phyloP scores from a whole-genome alignment of 495 filamentous ascomycete genomes.

The Lichenothelia convexa region DNA sequence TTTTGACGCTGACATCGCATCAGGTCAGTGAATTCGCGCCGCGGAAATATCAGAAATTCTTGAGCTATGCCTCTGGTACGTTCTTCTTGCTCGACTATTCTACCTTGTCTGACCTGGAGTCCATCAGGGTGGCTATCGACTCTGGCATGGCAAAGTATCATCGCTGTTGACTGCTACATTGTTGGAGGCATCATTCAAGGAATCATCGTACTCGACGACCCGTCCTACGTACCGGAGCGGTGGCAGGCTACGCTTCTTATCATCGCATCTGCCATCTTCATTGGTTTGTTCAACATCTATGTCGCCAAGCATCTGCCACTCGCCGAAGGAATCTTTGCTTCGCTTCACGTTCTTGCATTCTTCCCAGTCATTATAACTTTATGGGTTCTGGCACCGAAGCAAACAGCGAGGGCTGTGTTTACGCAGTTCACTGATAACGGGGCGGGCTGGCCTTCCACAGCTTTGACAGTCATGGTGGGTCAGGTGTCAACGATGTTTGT shows the following conservation, averaged over 20 bases:
- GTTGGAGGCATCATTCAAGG: slow-evolving; percentile 13
- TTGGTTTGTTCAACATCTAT: slow-evolving; percentile 11
- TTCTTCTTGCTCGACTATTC: no score
- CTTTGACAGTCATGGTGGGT: slow-evolving; percentile 5
- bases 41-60: no score
- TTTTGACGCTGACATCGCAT: no score
- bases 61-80: no score
- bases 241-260: slow-evolving; percentile 16
- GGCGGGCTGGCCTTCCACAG: slow-evolving; percentile 5
- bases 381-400: slow-evolving; percentile 1
- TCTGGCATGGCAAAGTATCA: slow-evolving; percentile 5
- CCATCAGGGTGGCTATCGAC: no score
- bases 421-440: slow-evolving; percentile 6
- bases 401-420: slow-evolving; percentile 4
- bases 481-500: slow-evolving; percentile 7
- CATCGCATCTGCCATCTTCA: slow-evolving; percentile 3
- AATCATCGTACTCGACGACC: slow-evolving; percentile 12
- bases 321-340: slow-evolving; percentile 12
- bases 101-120: no score
- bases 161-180: slow-evolving; percentile 11
- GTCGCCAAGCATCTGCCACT: slow-evolving; percentile 9
- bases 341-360: slow-evolving; percentile 11
- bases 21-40: no score
- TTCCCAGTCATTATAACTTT: slow-evolving; percentile 9
- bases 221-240: slow-evolving; percentile 10